Base-by-base conservation (phyloP, 148 eudicot genomes). In the Vaccinium darrowii region DNA sequence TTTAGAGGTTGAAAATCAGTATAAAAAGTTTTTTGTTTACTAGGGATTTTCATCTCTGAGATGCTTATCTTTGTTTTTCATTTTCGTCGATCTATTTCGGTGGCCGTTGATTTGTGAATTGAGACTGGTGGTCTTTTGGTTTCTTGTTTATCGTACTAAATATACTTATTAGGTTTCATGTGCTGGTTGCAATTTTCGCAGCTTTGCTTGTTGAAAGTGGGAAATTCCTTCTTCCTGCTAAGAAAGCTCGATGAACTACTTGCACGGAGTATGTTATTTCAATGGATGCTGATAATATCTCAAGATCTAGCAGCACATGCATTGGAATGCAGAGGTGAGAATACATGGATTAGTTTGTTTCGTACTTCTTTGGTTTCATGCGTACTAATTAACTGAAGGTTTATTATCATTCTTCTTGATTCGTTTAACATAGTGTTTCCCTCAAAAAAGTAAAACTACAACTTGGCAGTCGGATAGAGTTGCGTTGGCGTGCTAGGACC, bases 221-320 rank as follows among this genome's bases (percentile, higher is more conserved):
- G 57, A 92, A 92, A 63, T 92, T 92, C 83, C 93, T 92, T 84
- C 92, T 92, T 84, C 88, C 92, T 85, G 93, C 93, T 67, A 92
- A 92, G 91, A 84, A 92, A 89, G 90, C 93, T 19, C 87, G 93
- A 43, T 79, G 92, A 54, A 90, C 93, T 30, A 90, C 93, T 65
- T 91, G 86, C 84, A 91, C 93, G 1, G 93, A 92, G 86, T 92
- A 92, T 84, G 89, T 92, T 84, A 92, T 92, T 54, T 90, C 93
- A 16, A 92, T 90, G 90, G 93, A 92, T 77, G 92, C 93, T 21
- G 93, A 90, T 84, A 90, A 92, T 51, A 90, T 92, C 60, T 92
- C 93, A 25, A 86, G 93, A 86, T 92, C 93, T 56, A 92, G 91
- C 88, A 92, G 83, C 87, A 92, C 92, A 0, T 92, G 89, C 71